These are phyloP conservation scores for Phytophthora melonis DNA, from an alignment of 352 stramenopile species.

Conservation along the genomic window DNA sequence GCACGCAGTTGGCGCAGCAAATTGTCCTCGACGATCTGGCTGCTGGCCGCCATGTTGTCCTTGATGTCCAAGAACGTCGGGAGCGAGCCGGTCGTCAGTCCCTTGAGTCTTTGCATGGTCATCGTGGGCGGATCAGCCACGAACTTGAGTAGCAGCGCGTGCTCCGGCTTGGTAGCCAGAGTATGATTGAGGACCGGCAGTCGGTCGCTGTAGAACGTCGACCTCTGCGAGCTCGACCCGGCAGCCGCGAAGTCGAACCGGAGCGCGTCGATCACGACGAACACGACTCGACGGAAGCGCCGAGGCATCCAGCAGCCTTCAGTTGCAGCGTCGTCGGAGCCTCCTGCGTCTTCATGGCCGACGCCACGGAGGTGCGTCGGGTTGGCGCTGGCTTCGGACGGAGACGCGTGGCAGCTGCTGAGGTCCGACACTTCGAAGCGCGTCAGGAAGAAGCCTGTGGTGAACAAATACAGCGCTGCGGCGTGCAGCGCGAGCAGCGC, in stretches of 20 bases:
- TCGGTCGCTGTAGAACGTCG: slow-evolving; percentile 85
- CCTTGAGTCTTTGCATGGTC: slow-evolving; percentile 98
- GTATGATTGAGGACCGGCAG: slow-evolving; percentile 84
- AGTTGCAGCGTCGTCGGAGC: neutral
- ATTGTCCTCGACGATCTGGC: slow-evolving; percentile 96
- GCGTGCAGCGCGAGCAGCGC: slow-evolving; percentile 60
- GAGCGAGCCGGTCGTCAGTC: slow-evolving; percentile 96
- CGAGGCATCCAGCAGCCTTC: slow-evolving; percentile 76
- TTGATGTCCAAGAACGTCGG: slow-evolving; percentile 99
- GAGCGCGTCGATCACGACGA: slow-evolving; percentile 97
- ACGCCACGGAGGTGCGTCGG: slow-evolving; percentile 12
- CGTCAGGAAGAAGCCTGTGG: slow-evolving; percentile 90
- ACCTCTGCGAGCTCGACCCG: slow-evolving; percentile 7
- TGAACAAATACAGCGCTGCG: slow-evolving; percentile 83
- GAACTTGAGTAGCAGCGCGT: slow-evolving; percentile 93
- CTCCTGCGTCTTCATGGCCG: slow-evolving; percentile 17
- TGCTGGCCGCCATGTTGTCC: slow-evolving; percentile 92
- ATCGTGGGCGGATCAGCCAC: slow-evolving; percentile 98
- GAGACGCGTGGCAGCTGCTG: slow-evolving; percentile 59
- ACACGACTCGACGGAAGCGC: slow-evolving; percentile 87
- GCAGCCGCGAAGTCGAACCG: slow-evolving; percentile 95
- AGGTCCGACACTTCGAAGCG: slow-evolving; percentile 84
- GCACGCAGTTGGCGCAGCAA: slow-evolving; percentile 91
- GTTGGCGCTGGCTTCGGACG: slow-evolving; percentile 14
- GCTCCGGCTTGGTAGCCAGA: slow-evolving; percentile 51